Evolutionary conservation across 305 asterid species (phyloP), one percentile per base, ranked within the genome.

Genomic region (Rubia tinctorum): DNA sequence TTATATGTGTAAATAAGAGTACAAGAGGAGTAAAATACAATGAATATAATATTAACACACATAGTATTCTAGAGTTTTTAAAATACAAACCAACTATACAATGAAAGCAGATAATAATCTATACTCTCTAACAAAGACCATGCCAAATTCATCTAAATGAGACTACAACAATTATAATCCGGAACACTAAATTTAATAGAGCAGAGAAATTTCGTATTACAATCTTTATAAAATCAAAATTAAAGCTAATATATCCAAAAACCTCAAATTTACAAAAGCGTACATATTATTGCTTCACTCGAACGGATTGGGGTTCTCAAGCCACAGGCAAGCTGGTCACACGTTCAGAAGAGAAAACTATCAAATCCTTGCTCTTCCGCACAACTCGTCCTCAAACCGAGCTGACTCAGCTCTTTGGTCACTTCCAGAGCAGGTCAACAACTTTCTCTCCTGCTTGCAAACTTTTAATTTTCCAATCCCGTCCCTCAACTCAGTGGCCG

Each of bases 331-430:
- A 10, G 10, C 39, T 5, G 6, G 12, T 39, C 55, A 40, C 6
- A 25, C 79, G 83, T n/a, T 89, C 90, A 0, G 95, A 91, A 51
- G 83, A 85, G 77, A 88, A 86, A 25, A 6, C 71, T 42, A 83
- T 68, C 79, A 86, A 80, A 85, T 88, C 86, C 75, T 69, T 75
- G 11, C 39, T 20, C 40, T 15, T 62, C 44, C 18, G 62, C 51
- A 74, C 7, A 68, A 79, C 88, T 56, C 87, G 81, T 47, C 59
- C 0, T 37, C 89, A 22, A 84, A 85, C 84, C 98, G 96, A 84
- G 93, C 90, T 3, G 98, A 93, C 90, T 91, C 91, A 56, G 89
- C 83, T 8, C 39, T 74, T 73, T 47, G 82, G 14, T 72, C 86
- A 44, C 79, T 72, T 53, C 73, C 70, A 11, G 82, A 71, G 66